Evolutionary conservation across 176 grass and related monocot genomes (phyloP).

Genomic region (Bromus sterilis): DNA sequence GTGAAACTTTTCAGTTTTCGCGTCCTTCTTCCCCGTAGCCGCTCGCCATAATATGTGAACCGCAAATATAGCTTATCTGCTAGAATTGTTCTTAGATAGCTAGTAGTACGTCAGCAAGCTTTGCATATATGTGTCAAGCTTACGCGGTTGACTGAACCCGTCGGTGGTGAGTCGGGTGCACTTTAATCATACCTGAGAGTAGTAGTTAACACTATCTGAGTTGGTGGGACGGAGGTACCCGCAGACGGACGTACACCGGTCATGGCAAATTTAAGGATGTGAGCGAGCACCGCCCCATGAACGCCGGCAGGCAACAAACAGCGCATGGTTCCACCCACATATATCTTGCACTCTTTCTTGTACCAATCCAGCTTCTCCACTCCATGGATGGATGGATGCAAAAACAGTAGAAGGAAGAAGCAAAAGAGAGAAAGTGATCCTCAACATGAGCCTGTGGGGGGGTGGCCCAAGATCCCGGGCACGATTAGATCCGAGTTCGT

Average conservation of each 20-base stretch:
- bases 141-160: background rate
- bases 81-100: too few relatives aligned
- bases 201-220: background rate
- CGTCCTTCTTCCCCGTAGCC: too few relatives aligned
- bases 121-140: too few relatives aligned
- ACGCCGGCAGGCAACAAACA: background rate
- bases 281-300: slow-evolving; percentile 17
- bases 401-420: background rate
- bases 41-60: too few relatives aligned
- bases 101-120: too few relatives aligned
- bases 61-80: too few relatives aligned
- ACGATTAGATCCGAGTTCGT: slow-evolving; percentile 20
- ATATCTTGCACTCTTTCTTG: background rate
- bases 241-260: background rate
- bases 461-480: background rate
- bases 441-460: too few relatives aligned
- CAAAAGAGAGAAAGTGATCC: background rate
- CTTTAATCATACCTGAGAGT: background rate
- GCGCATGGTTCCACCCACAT: slow-evolving; percentile 29
- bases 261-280: background rate
- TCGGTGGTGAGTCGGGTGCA: background rate
- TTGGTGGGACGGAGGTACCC: background rate
- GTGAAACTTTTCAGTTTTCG: too few relatives aligned
- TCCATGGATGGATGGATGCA: background rate
- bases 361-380: background rate